Conservation (phyloP, 2,329 filamentous ascomycete species). For the Penicillium sp. region DNA sequence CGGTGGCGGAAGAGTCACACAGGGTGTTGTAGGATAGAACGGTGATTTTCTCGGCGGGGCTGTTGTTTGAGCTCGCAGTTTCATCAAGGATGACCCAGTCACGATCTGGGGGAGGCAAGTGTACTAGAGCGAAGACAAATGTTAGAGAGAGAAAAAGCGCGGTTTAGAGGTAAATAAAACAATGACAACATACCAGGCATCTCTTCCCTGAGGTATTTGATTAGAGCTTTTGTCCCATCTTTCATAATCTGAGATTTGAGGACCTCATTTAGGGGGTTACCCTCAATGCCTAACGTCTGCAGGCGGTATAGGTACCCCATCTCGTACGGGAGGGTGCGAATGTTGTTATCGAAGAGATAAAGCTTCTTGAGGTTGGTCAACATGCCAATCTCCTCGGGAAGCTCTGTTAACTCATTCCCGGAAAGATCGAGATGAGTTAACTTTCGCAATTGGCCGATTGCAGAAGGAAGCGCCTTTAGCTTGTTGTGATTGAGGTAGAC, state of each 20-base stretch:
- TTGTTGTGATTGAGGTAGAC: constrained; percentile 95
- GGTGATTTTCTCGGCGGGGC: constrained; percentile 68
- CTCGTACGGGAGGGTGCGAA: constrained; percentile 79
- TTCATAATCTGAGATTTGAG: constrained; percentile 82
- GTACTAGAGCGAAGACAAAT: constrained; percentile 54
- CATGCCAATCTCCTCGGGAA: constrained; percentile 95
- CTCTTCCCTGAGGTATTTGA: constrained; percentile 79
- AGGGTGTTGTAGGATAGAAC: constrained; percentile 94
- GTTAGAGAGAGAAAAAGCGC: constrained; percentile 18
- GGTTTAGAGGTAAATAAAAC: background rate
- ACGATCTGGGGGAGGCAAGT: constrained; percentile 73
- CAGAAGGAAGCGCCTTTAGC: constrained; percentile 73
- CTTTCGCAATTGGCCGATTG: constrained; percentile 79
- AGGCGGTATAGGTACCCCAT: constrained; percentile 85
- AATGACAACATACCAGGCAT: constrained; percentile 68
- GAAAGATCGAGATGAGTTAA: constrained; percentile 85
- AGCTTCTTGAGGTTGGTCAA: constrained; percentile 87
- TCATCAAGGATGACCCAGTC: constrained; percentile 74
- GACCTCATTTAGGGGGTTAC: constrained; percentile 77
- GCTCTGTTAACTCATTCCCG: constrained; percentile 76
- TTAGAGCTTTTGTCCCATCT: constrained; percentile 80
- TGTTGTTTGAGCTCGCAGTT: constrained; percentile 48
- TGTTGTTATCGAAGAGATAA: constrained; percentile 85
- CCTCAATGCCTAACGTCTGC: constrained; percentile 87
- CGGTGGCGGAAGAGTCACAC: constrained; percentile 89